Evolutionary conservation across 2,329 filamentous ascomycete genomes (phyloP).

Genomic region (Capronia epimyces): DNA sequence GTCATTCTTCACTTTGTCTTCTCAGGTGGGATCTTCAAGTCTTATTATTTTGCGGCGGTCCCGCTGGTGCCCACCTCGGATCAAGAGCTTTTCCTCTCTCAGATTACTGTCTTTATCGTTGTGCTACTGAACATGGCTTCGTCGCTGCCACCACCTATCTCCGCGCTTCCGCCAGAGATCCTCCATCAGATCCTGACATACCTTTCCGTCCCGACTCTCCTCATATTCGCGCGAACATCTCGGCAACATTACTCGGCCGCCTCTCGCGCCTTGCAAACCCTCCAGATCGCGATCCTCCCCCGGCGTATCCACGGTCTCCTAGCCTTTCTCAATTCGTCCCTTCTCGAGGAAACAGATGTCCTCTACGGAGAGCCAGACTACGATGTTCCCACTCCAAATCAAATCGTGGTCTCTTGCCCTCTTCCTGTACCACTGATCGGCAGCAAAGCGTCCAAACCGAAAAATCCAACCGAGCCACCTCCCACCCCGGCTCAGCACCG

Average conservation of each 20-base stretch:
- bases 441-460: slow-evolving; percentile 6
- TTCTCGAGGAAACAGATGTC: slow-evolving; percentile 21
- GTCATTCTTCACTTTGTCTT: not conserved
- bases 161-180: slow-evolving; percentile 32
- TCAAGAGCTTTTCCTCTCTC: not conserved
- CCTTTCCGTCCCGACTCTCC: slow-evolving; percentile 31
- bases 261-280: slow-evolving; percentile 30
- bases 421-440: slow-evolving; percentile 4
- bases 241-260: slow-evolving; percentile 31
- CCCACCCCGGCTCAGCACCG: slow-evolving; percentile 10
- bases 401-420: slow-evolving; percentile 11
- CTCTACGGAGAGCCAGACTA: not conserved
- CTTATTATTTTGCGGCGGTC: not conserved
- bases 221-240: slow-evolving; percentile 34
- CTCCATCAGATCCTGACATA: slow-evolving; percentile 33
- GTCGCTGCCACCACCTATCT: not conserved
- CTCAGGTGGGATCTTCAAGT: not conserved
- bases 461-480: slow-evolving; percentile 12
- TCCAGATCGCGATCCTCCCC: slow-evolving; percentile 35
- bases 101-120: not conserved
- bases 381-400: slow-evolving; percentile 8
- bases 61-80: not conserved
- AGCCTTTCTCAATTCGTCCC: slow-evolving; percentile 31
- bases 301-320: slow-evolving; percentile 33
- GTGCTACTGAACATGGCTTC: not conserved